Base-by-base conservation (phyloP, 106 monocot genomes). In the Allium sativum region DNA sequence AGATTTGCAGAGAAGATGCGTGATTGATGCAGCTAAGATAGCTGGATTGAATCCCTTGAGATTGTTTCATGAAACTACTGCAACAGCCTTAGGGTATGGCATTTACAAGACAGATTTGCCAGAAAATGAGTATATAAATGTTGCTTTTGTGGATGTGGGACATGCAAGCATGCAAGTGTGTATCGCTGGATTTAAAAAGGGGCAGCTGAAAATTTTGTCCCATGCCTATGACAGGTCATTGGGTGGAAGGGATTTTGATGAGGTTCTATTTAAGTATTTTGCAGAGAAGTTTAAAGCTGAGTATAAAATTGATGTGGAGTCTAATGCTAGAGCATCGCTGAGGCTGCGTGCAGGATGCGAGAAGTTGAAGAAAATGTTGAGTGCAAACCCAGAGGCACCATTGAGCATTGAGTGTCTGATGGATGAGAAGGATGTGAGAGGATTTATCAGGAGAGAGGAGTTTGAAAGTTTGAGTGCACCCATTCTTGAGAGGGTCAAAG, bases 241-340 rank as follows among this genome's bases (percentile, higher is more conserved):
- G 51, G 93, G 93, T 15, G 93, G 93, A 44, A 69, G 93, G 13
- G 93, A 93, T 55, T 93, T 93, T 62, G 88, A 93, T 68, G 85
- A 88, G 50, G 85, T 65, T 8, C 59, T 93, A 15, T 88, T 89
- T 41, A 72, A 73, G 13, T 70, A 93, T 54, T 93, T 93, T 69
- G 84, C 82, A 12, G 79, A 52, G 0, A 88, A 89, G 60, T 88
- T 93, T 56, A 82, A 82, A 66, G 74, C 62, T 0, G 78, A 93
- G 57, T 86, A 86, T 58, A 82, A 83, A 61, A 82, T 93, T 51
- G 78, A 93, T 59, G 85, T 93, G 9, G 65, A 67, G 14, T 60
- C 79, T 56, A 88, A 82, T 74, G 78, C 82, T 9, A 81, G 85
- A 17, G 89, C 89, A 13, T 85, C 71, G 54, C 31, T 77, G n/a